phyloP scores from a whole-genome alignment of 257 asterid genomes.

The Solanum pennellii region DNA sequence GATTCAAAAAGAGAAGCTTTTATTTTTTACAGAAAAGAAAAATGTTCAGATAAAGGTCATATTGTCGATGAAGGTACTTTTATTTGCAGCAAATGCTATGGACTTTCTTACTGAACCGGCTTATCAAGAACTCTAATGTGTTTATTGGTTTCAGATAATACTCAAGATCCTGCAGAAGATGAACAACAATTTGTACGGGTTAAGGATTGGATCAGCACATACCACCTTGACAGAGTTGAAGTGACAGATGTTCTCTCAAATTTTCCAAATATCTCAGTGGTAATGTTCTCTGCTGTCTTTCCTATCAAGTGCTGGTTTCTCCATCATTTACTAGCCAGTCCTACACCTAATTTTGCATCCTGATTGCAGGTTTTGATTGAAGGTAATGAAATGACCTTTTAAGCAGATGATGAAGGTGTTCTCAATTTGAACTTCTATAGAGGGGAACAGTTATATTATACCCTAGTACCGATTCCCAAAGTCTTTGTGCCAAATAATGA shows the following conservation, averaged over 20 bases:
- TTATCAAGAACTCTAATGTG: conserved; percentile 2
- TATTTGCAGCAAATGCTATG: background rate
- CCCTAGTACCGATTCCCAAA: background rate
- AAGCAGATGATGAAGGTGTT: conserved; percentile 7
- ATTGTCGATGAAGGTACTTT: conserved; percentile 48
- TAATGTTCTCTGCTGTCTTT: conserved; percentile 7
- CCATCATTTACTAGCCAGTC: background rate
- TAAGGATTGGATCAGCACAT: conserved; percentile 67
- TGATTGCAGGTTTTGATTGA: conserved; percentile 60
- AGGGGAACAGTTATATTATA: conserved; percentile 5
- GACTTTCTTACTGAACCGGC: background rate
- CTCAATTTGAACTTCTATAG: background rate
- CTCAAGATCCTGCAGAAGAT: conserved; percentile 82
- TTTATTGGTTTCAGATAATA: conserved; percentile 37
- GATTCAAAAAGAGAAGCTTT: background rate
- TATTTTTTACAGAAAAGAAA: conserved; percentile 32
- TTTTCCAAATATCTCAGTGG: conserved; percentile 81
- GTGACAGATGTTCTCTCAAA: conserved; percentile 60
- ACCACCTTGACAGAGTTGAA: conserved; percentile 60
- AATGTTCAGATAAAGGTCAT: conserved; percentile 24
- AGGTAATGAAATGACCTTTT: conserved; percentile 42
- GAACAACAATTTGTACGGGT: conserved; percentile 56
- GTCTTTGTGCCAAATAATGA: background rate
- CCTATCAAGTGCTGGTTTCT: background rate
- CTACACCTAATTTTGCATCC: background rate